These are phyloP conservation scores for Colletotrichum musae DNA, from an alignment of 2,329 filamentous ascomycete genomes.

Conservation along the genomic window DNA sequence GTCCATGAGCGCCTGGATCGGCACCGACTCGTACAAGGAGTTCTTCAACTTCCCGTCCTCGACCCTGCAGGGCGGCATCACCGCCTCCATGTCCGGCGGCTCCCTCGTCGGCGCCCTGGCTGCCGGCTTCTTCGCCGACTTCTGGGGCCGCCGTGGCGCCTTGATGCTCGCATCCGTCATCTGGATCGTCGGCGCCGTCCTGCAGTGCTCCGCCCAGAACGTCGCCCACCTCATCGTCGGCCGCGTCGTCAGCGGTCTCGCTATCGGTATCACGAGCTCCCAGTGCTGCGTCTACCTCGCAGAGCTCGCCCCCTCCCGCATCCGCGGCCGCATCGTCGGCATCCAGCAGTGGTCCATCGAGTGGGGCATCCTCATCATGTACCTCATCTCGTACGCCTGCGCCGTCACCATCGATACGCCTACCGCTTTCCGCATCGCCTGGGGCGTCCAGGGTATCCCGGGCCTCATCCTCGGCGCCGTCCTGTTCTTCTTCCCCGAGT, in stretches of 20 bases:
- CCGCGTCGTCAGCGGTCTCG: constrained; percentile 74
- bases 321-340: constrained; percentile 76
- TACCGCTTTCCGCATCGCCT: constrained; percentile 71
- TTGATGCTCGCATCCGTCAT: constrained; percentile 62
- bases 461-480: constrained; percentile 44
- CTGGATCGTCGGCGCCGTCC: constrained; percentile 71
- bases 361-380: constrained; percentile 77
- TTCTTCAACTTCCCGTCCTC: constrained; percentile 65
- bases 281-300: constrained; percentile 79
- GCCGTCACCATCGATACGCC: constrained; percentile 68
- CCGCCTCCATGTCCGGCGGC: constrained; percentile 65
- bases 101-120: constrained; percentile 65
- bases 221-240: constrained; percentile 68
- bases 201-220: constrained; percentile 72
- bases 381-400: constrained; percentile 77
- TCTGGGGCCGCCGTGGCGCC: constrained; percentile 60
- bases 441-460: constrained; percentile 43
- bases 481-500: constrained; percentile 41
- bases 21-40: constrained; percentile 64
- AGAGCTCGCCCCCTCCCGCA: constrained; percentile 71
- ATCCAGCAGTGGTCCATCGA: constrained; percentile 84
- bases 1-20: constrained; percentile 71
- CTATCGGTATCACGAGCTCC: constrained; percentile 76
- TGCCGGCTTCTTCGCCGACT: constrained; percentile 65
- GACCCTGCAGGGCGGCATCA: constrained; percentile 66